Evolutionary conservation across 2,329 filamentous ascomycete genomes (phyloP).

Genomic region (Aspergillus sp.): DNA sequence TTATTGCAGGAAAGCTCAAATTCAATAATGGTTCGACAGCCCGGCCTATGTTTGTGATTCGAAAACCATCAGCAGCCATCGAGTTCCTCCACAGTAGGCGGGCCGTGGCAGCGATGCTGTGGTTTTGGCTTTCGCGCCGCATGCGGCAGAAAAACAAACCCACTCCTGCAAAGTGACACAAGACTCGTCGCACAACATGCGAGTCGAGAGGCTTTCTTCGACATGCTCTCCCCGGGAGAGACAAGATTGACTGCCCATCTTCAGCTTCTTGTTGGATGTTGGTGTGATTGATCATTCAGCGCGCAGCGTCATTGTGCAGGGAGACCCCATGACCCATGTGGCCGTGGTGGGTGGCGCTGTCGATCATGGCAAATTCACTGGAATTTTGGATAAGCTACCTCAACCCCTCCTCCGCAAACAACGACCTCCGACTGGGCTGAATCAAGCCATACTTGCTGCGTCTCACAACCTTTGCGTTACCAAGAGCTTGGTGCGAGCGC

Average conservation of each 20-base stretch:
- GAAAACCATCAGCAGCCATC: neutral
- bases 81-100: neutral
- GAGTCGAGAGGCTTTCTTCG: neutral
- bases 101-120: neutral
- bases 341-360: conserved; percentile 5
- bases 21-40: neutral
- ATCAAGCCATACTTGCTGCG: neutral
- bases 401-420: neutral
- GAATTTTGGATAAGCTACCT: conserved; percentile 5
- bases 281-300: neutral
- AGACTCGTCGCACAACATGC: neutral
- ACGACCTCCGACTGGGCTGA: neutral
- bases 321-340: conserved; percentile 10
- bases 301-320: conserved; percentile 17
- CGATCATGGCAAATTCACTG: conserved; percentile 14
- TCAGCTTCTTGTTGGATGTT: neutral
- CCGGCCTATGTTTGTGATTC: neutral
- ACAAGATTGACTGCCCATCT: neutral
- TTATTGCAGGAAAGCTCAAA: too few species aligned
- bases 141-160: neutral
- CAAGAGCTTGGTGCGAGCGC: neutral
- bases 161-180: neutral
- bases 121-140: neutral
- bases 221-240: neutral
- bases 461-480: neutral